A percentile compares a stretch with the other conserved stretches of the same genome.
phyloP scores from a whole-genome alignment of 2,329 filamentous ascomycete genomes.

The Sporothrix phasma region DNA sequence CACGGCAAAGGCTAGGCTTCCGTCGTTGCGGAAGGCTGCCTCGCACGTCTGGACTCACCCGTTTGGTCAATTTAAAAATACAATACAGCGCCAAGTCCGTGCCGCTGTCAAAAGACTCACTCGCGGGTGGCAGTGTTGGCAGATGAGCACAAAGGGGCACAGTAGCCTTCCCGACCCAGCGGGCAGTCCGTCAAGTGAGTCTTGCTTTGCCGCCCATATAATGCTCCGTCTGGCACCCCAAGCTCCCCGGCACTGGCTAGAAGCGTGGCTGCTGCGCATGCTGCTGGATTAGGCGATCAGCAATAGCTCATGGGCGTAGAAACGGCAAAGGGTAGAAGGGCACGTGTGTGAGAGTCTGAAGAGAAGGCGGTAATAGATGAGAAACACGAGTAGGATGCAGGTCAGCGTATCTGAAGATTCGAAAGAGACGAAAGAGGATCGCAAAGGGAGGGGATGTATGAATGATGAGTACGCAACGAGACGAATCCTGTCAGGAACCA shows the following conservation, averaged over 20 bases:
- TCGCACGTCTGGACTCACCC: constrained; percentile 40
- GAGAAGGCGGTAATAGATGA: too few relatives aligned
- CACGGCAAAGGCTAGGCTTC: constrained; percentile 29
- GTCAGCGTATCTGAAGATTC: too few relatives aligned
- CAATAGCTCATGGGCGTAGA: too few relatives aligned
- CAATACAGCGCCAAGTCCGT: constrained; percentile 48
- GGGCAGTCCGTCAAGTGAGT: constrained; percentile 58
- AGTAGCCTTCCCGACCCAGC: constrained; percentile 36
- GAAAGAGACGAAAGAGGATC: too few relatives aligned
- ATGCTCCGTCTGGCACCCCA: constrained; percentile 49
- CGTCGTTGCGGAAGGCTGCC: constrained; percentile 37
- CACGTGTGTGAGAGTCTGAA: too few relatives aligned
- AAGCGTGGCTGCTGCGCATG: constrained; percentile 46
- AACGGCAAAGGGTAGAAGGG: too few relatives aligned
- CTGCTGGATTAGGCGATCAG: constrained; percentile 33
- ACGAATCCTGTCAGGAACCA: too few relatives aligned
- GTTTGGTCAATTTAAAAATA: constrained; percentile 44
- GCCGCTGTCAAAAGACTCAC: constrained; percentile 33
- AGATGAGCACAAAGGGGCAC: constrained; percentile 51
- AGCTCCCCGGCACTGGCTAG: constrained; percentile 47
- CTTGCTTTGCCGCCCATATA: constrained; percentile 57
- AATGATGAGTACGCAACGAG: too few relatives aligned
- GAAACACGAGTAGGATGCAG: too few relatives aligned
- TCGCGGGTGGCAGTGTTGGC: constrained; percentile 56
- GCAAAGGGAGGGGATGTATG: too few relatives aligned